Evolutionary conservation across 2,329 filamentous ascomycete genomes (phyloP).

Genomic region (Chalara sp.): DNA sequence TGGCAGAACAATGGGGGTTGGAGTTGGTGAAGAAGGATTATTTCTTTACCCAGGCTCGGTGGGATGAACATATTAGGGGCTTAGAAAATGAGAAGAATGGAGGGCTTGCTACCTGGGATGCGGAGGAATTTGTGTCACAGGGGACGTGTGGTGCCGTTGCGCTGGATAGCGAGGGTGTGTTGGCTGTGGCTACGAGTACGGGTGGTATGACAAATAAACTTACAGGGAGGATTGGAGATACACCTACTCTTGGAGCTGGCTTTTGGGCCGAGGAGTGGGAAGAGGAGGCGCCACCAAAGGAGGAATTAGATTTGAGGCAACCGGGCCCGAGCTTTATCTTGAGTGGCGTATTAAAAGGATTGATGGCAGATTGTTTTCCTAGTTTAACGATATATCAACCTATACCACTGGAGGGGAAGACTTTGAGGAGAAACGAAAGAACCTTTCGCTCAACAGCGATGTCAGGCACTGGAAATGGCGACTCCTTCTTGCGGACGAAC

Average conservation of each 20-base stretch:
- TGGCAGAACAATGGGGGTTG: conserved; percentile 63
- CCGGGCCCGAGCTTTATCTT: conserved; percentile 32
- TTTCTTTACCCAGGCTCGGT: conserved; percentile 71
- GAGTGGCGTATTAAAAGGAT: conserved; percentile 35
- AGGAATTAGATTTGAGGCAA: conserved; percentile 9
- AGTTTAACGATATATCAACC: conserved; percentile 29
- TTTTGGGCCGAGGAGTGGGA: conserved; percentile 91
- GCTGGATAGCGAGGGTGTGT: conserved; percentile 65
- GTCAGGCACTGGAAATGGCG: conserved; percentile 82
- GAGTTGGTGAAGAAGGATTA: conserved; percentile 61
- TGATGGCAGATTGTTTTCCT: conserved; percentile 56
- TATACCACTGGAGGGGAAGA: conserved; percentile 19
- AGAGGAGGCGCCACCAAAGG: conserved; percentile 19
- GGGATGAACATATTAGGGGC: conserved; percentile 69
- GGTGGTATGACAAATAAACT: conserved; percentile 87
- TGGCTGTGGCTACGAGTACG: conserved; percentile 62
- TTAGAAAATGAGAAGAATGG: conserved; percentile 39
- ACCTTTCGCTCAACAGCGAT: conserved; percentile 41
- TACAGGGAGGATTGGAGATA: conserved; percentile 79
- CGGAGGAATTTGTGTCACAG: conserved; percentile 65
- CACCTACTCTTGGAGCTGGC: conserved; percentile 73
- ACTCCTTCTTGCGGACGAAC: conserved; percentile 70
- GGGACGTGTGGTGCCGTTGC: conserved; percentile 82
- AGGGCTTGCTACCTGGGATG: conserved; percentile 48
- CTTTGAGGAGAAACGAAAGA: conserved; percentile 10